Conservation (phyloP, 345 rosid species). For the Salix koriyanagi region DNA sequence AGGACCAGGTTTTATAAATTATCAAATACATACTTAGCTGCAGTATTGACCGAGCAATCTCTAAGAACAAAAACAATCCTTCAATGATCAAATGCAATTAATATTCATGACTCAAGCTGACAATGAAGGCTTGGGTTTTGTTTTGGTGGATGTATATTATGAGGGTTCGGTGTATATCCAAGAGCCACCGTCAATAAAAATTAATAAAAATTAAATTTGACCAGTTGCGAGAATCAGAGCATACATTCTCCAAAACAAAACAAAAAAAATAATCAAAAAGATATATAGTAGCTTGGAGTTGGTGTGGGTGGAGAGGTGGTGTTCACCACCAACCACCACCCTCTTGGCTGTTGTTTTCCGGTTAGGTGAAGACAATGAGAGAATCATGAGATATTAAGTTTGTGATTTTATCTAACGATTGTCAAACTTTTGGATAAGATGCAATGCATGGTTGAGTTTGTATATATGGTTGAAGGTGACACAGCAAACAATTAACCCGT, state of each 20-base stretch:
- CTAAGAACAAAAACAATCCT: no score
- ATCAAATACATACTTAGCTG: no score
- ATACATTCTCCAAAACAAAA: neutral
- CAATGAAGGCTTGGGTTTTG: neutral
- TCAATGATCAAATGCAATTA: neutral
- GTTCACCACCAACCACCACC: constrained; percentile 26
- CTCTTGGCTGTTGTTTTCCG: neutral
- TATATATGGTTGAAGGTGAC: no score
- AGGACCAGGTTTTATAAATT: neutral
- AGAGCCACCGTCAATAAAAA: neutral
- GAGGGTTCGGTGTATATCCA: neutral
- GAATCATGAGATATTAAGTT: neutral
- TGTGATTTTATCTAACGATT: neutral
- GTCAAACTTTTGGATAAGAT: no score
- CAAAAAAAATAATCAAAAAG: no score
- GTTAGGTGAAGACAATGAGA: constrained; percentile 28
- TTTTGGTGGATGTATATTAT: neutral
- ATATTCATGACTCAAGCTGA: neutral
- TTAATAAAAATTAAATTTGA: neutral
- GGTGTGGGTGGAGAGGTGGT: constrained; percentile 11
- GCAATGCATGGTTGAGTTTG: no score
- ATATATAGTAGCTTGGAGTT: neutral
- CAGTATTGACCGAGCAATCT: neutral
- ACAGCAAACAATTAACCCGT: no score
- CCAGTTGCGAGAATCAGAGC: neutral